phyloP scores from a whole-genome alignment of 2,329 filamentous ascomycete genomes.

The Celoporthe dispersa region DNA sequence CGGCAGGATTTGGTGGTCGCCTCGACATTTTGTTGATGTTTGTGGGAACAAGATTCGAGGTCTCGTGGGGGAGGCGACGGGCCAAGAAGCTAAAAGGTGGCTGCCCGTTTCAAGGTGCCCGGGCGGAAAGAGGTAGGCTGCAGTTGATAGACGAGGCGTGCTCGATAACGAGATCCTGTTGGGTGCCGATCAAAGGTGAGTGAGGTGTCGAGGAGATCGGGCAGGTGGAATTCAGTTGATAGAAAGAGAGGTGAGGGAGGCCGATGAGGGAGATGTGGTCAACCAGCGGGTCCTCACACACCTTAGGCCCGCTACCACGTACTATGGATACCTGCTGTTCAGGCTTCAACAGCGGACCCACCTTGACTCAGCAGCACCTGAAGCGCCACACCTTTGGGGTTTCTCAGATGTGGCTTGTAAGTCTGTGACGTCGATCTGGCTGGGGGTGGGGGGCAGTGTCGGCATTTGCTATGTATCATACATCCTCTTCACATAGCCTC shows the following conservation, averaged over 20 bases:
- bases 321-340: neutral
- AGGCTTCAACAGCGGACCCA: neutral
- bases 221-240: neutral
- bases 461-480: neutral
- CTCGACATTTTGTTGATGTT: constrained; percentile 68
- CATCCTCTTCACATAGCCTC: constrained; percentile 18
- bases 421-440: constrained; percentile 24
- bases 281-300: constrained; percentile 8
- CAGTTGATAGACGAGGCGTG: neutral
- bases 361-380: neutral
- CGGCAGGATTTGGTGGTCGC: constrained; percentile 75
- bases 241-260: constrained; percentile 8
- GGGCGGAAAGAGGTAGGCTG: neutral
- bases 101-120: neutral
- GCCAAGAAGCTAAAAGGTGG: neutral
- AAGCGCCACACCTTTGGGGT: neutral
- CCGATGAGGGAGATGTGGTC: constrained; percentile 12
- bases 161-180: neutral
- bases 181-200: neutral
- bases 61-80: neutral
- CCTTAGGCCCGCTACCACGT: constrained; percentile 8
- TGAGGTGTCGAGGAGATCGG: neutral
- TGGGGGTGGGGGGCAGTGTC: constrained; percentile 16
- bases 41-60: constrained; percentile 10
- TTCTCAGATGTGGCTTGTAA: constrained; percentile 3